A percentile compares a stretch with the other conserved stretches of the same genome.
Conservation (phyloP, 2,329 filamentous ascomycete species). For the Penicillium sp. region DNA sequence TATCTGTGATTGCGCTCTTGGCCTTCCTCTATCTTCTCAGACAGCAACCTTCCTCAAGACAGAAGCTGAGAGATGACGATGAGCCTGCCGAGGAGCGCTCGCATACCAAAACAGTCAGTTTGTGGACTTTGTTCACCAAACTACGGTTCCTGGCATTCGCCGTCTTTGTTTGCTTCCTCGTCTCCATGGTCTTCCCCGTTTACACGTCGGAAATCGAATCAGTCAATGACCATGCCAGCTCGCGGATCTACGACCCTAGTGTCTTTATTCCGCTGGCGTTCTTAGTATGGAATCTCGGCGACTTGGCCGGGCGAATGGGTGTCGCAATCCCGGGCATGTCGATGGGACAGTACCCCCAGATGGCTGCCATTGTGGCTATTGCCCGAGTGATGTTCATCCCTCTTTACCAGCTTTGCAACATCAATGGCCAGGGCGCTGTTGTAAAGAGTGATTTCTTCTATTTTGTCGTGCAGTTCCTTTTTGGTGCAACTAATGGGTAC, state of each 20-base stretch:
- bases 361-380: conserved; percentile 69
- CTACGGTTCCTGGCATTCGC: conserved; percentile 76
- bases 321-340: conserved; percentile 60
- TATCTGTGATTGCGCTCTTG: conserved; percentile 70
- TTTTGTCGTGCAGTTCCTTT: conserved; percentile 78
- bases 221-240: conserved; percentile 42
- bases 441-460: conserved; percentile 87
- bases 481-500: conserved; percentile 85
- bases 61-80: conserved; percentile 14
- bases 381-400: conserved; percentile 73
- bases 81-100: conserved; percentile 16
- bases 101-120: conserved; percentile 53
- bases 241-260: conserved; percentile 65
- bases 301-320: conserved; percentile 73
- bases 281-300: conserved; percentile 90
- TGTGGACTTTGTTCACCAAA: conserved; percentile 72
- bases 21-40: conserved; percentile 74
- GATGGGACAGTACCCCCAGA: conserved; percentile 63
- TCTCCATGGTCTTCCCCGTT: conserved; percentile 95
- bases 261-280: conserved; percentile 90
- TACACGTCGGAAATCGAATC: conserved; percentile 73
- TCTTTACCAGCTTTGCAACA: conserved; percentile 86
- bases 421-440: conserved; percentile 72
- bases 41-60: conserved; percentile 35
- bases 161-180: conserved; percentile 75